Evolutionary conservation across 176 grass and related monocot genomes (phyloP), one percentile per base, ranked within the genome.

Genomic region (Dactylis glomerata): DNA sequence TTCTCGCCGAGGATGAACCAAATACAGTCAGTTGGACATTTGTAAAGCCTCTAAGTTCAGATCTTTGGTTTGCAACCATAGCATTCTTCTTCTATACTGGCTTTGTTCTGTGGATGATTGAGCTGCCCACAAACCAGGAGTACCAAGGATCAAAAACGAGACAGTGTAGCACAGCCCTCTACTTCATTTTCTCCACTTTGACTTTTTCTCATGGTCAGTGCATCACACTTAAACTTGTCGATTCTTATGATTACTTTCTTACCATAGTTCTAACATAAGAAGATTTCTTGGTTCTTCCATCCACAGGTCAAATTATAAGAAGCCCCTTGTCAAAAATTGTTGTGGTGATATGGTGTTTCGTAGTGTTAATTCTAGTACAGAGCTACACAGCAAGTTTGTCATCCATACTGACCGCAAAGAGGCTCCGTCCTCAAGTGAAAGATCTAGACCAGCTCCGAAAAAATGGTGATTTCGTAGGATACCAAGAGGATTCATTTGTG

Each of bases 151-250:
- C 68, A 51, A 46, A 9, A 3, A 55, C 68, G 20, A 44, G 86
- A 34, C 93, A 92, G 81, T 70, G 90, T 11, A 89, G 72, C 73
- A 88, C 78, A 56, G 73, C 88, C 67, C 87, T 78, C 50, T 96
- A 91, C 65, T 96, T 91, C 64, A 51, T 77, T 31, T 92, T 96
- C 81, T 92, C 88, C 63, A 92, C 91, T 23, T 30, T 89, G 19
- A 85, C 90, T 0, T 91, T 91, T 52, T 78, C 93, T 36, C 93
- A 92, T 68, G 87, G 70, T 73, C 2, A 33, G 9, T 28, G 4
- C 73, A 6, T 52, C 17, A 2, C 0, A 28, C 27, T 34, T 20
- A 38, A 75, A 73, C 10, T 26, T 64, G 34, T 36, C 34, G 34
- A 36, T 3, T 36, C 34, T 2, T 36, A 36, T 36, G 55, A 36